These are phyloP conservation scores for Moesziomyces parantarcticus DNA, from an alignment of 1,284 basidiomycete genomes.

Conservation along the genomic window DNA sequence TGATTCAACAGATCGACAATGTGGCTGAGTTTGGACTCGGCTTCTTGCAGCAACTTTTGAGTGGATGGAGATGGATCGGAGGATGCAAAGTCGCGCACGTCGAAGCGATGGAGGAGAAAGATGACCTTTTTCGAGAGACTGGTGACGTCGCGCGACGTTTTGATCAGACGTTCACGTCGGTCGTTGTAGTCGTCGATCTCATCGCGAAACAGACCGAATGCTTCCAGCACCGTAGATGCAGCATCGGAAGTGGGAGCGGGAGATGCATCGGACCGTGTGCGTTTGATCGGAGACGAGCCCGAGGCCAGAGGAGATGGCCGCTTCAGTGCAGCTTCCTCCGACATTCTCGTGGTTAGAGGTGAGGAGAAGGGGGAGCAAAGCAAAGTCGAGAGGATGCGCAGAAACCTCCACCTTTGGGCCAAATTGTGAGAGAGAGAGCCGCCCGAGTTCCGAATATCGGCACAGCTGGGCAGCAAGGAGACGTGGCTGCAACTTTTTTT, in stretches of 20 bases:
- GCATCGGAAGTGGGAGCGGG: conserved; percentile 6
- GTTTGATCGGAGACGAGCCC: conserved; percentile 20
- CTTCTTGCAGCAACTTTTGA: conserved; percentile 72
- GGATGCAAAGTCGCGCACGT: conserved; percentile 29
- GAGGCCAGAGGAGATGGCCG: conserved; percentile 2
- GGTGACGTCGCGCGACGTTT: conserved; percentile 83
- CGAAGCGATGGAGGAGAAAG: conserved; percentile 84
- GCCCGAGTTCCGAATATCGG: no score
- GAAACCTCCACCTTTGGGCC: no score
- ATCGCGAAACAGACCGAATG: conserved; percentile 53
- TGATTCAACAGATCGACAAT: conserved; percentile 76
- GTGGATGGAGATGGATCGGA: conserved; percentile 9
- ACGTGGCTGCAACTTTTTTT: no score
- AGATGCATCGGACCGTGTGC: conserved; percentile 19
- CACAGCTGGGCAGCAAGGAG: no score
- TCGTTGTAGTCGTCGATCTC: conserved; percentile 67
- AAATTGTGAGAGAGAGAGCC: no score
- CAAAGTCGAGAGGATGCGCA: no score
- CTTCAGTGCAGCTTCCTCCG: no score
- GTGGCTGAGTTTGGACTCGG: conserved; percentile 77
- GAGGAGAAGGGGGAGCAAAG: no score
- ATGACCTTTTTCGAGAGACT: conserved; percentile 94
- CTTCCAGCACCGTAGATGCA: conserved; percentile 5
- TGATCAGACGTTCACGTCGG: conserved; percentile 79
- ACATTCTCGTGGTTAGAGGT: no score